phyloP scores from a whole-genome alignment of 768 basidiomycete species.

The Rhizopogon rudus region DNA sequence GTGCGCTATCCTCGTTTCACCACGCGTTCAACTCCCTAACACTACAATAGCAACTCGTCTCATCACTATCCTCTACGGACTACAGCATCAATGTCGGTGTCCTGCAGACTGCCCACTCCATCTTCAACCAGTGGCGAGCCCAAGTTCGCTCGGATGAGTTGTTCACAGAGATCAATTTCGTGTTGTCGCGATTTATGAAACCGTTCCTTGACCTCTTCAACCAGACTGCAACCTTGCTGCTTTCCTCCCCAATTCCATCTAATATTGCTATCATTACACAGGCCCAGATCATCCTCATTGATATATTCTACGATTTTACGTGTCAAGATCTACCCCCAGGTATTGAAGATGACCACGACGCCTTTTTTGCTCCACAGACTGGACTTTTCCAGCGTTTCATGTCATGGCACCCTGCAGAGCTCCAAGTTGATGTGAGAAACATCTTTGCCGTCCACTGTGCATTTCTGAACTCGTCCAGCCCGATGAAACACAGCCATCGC shows the following conservation, averaged over 20 bases:
- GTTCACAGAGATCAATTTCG: slow-evolving; percentile 88
- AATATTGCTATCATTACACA: slow-evolving; percentile 58
- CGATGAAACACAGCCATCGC: slow-evolving; percentile 78
- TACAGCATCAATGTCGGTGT: slow-evolving; percentile 88
- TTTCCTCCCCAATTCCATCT: slow-evolving; percentile 31
- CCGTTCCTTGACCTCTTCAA: slow-evolving; percentile 85
- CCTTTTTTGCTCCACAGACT: slow-evolving; percentile 68
- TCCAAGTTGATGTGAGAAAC: slow-evolving; percentile 57
- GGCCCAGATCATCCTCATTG: slow-evolving; percentile 70
- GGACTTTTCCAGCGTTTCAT: slow-evolving; percentile 83
- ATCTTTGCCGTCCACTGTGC: background rate
- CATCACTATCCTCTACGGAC: slow-evolving; percentile 72
- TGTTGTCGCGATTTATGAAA: slow-evolving; percentile 74
- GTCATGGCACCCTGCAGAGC: slow-evolving; percentile 67
- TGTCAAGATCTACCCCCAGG: slow-evolving; percentile 93
- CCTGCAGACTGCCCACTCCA: slow-evolving; percentile 91
- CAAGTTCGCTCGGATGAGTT: slow-evolving; percentile 84
- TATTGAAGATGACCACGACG: slow-evolving; percentile 81
- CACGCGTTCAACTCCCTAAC: background rate
- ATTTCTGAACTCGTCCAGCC: slow-evolving; percentile 35
- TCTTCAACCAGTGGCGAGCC: slow-evolving; percentile 91
- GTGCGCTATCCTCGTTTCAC: slow-evolving; percentile 43
- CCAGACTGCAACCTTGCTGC: slow-evolving; percentile 50
- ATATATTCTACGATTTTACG: slow-evolving; percentile 91
- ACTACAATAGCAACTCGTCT: slow-evolving; percentile 75